Evolutionary conservation across 257 asterid genomes (phyloP), one percentile per base, ranked within the genome.

Genomic region (Rauvolfia tetraphylla): DNA sequence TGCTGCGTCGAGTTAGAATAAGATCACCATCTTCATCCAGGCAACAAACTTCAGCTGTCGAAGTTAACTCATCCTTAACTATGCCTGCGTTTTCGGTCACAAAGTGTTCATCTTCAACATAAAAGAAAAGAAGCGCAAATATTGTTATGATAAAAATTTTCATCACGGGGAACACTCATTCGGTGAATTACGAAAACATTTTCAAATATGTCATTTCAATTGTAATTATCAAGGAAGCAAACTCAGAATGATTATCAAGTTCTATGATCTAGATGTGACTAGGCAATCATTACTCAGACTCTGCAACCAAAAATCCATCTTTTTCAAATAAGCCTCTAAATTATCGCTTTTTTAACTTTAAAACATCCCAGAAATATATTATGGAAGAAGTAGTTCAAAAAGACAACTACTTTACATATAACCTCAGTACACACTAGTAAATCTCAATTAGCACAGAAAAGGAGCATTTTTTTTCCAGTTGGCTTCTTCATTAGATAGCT

Each of bases 21-120:
- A 91, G 87, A 84, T 92, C 99, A 72, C 99, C 99, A 87, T 95
- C 98, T 82, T 87, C 96, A 83, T 95, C 99, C 87, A 93, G 83
- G 76, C 85, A 90, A 81, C 75, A 88, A 31, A 25, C 78, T 62
- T 61, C 77, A 44, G 75, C 68, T 42, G 17, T 23, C 53, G 83
- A 85, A 84, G 51, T 56, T 74, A 17, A 69, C 61, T 68, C 38
- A 74, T 68, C 84, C 34, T 69, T 57, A 48, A 56, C 62, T 44
- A 39, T 27, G 25, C 34, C 82, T 48, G 38, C 68, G 56, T 48
- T 48, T 72, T 25, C 61, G 31, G 44, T 69, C 73, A 75, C 78
- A 71, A 58, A 71, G 75, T 49, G 78, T 74, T 79, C 90, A 78
- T 75, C 83, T 79, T 85, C 91, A 82, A 17, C 78, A 76, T 74